Evolutionary conservation across 139 green algal species (phyloP).

Genomic region (Raphidocelis subcapitata): DNA sequence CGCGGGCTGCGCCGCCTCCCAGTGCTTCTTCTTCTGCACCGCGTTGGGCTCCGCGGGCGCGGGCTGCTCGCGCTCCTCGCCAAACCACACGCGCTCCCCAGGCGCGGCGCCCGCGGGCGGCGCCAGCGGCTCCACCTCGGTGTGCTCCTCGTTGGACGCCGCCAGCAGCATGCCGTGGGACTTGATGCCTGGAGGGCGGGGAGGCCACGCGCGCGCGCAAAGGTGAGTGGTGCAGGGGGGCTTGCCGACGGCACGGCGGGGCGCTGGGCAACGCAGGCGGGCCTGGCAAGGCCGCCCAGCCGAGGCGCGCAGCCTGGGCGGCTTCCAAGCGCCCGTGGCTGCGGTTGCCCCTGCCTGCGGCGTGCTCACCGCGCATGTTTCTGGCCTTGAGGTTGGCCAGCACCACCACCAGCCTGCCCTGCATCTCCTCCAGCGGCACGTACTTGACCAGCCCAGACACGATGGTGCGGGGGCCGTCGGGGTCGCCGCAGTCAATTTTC

Average conservation of each 20-base stretch:
- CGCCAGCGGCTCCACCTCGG: conserved; percentile 64
- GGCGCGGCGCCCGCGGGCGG: conserved; percentile 50
- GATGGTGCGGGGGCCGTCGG: conserved; percentile 78
- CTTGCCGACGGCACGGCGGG: neutral
- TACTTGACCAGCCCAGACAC: conserved; percentile 82
- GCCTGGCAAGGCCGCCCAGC: neutral
- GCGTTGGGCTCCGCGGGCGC: conserved; percentile 38
- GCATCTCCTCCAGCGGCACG: conserved; percentile 70
- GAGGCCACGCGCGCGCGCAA: neutral
- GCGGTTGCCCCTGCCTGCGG: conserved; percentile 55
- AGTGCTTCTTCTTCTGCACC: conserved; percentile 84
- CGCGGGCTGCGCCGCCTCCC: conserved; percentile 70
- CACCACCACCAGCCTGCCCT: conserved; percentile 70
- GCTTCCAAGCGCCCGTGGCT: conserved; percentile 38
- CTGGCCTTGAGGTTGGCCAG: conserved; percentile 75
- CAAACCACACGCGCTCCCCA: conserved; percentile 71
- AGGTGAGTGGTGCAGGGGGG: neutral
- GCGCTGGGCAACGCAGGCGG: neutral
- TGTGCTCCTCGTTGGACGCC: conserved; percentile 65
- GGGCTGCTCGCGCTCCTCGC: conserved; percentile 38
- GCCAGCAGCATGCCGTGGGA: conserved; percentile 82
- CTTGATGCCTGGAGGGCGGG: conserved; percentile 70
- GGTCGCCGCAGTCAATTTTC: conserved; percentile 83
- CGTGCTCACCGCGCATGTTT: conserved; percentile 50
- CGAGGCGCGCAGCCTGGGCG: neutral